phyloP scores from a whole-genome alignment of 768 basidiomycete genomes.

The Phaeotremella fagi region DNA sequence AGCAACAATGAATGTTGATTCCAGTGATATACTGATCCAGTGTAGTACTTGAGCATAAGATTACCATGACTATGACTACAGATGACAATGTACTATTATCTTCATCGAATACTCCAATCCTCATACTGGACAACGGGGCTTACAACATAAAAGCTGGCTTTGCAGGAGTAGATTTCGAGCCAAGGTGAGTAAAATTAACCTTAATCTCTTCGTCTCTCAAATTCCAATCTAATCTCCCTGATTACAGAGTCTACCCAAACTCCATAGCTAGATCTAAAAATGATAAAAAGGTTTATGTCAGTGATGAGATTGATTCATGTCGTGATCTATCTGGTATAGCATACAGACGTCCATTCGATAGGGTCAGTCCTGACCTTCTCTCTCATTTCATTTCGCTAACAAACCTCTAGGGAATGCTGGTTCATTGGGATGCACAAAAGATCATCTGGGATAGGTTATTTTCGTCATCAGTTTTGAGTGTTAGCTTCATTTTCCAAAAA shows the following conservation, averaged over 20 bases:
- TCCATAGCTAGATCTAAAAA: slow-evolving; percentile 78
- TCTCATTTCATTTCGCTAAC: neutral
- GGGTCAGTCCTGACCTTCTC: slow-evolving; percentile 53
- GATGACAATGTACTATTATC: too few species aligned
- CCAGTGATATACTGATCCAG: too few species aligned
- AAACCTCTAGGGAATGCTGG: slow-evolving; percentile 67
- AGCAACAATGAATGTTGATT: too few species aligned
- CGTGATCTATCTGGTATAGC: slow-evolving; percentile 73
- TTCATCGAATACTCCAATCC: slow-evolving; percentile 50
- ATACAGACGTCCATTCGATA: slow-evolving; percentile 81
- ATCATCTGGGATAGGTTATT: slow-evolving; percentile 90
- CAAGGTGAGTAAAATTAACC: slow-evolving; percentile 15
- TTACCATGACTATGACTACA: too few species aligned
- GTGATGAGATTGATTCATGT: slow-evolving; percentile 73
- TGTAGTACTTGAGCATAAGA: too few species aligned
- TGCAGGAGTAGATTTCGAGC: slow-evolving; percentile 42
- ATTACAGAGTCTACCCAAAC: slow-evolving; percentile 65
- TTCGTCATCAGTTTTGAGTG: slow-evolving; percentile 64
- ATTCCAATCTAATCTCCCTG: neutral
- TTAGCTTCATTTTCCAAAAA: slow-evolving; percentile 40
- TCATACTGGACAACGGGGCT: slow-evolving; percentile 85
- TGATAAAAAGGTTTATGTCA: slow-evolving; percentile 75
- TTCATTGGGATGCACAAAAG: slow-evolving; percentile 94
- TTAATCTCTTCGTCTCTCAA: neutral
- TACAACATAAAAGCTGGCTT: slow-evolving; percentile 73